Percentiles rank a stretch among this genome's conserved stretches.
Evolutionary conservation across 2,329 filamentous ascomycete species (phyloP).

Genomic region (Metarhizium humberi): DNA sequence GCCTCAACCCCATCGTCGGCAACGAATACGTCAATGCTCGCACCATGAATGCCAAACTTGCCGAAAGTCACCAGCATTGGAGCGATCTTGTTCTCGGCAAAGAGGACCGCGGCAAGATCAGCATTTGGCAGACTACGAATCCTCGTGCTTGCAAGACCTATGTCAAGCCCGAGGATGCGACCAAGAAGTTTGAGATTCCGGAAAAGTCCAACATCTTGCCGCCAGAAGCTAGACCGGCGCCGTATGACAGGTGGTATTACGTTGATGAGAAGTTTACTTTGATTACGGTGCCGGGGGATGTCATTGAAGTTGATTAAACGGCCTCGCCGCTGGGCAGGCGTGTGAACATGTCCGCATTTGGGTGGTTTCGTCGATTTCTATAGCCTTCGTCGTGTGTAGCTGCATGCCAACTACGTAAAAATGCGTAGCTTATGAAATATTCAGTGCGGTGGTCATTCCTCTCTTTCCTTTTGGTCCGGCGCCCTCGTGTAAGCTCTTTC

Average conservation of each 20-base stretch:
- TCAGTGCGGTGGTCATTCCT: too few relatives aligned
- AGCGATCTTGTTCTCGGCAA: slow-evolving; percentile 27
- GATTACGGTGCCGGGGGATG: slow-evolving; percentile 11
- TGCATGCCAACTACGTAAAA: too few relatives aligned
- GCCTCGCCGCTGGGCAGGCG: background rate
- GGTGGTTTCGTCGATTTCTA: too few relatives aligned
- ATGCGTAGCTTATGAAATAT: too few relatives aligned
- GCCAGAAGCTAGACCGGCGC: slow-evolving; percentile 19
- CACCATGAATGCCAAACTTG: slow-evolving; percentile 21
- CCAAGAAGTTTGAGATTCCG: slow-evolving; percentile 21
- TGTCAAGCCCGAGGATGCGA: slow-evolving; percentile 20
- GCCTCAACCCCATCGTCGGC: slow-evolving; percentile 25
- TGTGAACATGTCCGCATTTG: too few relatives aligned
- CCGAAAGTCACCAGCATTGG: slow-evolving; percentile 30
- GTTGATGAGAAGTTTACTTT: slow-evolving; percentile 22
- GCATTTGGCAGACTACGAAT: slow-evolving; percentile 29
- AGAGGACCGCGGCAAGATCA: slow-evolving; percentile 27
- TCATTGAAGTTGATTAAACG: slow-evolving; percentile 6
- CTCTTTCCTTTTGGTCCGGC: too few relatives aligned
- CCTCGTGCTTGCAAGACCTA: slow-evolving; percentile 22
- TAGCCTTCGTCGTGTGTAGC: too few relatives aligned
- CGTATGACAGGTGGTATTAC: slow-evolving; percentile 29
- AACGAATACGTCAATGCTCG: slow-evolving; percentile 25
- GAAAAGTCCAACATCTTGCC: slow-evolving; percentile 18
- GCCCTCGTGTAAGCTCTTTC: too few relatives aligned